A percentile compares a stretch with the other conserved stretches of the same genome.
phyloP scores from a whole-genome alignment of 495 filamentous ascomycete genomes.

The Emericellopsis terricola region DNA sequence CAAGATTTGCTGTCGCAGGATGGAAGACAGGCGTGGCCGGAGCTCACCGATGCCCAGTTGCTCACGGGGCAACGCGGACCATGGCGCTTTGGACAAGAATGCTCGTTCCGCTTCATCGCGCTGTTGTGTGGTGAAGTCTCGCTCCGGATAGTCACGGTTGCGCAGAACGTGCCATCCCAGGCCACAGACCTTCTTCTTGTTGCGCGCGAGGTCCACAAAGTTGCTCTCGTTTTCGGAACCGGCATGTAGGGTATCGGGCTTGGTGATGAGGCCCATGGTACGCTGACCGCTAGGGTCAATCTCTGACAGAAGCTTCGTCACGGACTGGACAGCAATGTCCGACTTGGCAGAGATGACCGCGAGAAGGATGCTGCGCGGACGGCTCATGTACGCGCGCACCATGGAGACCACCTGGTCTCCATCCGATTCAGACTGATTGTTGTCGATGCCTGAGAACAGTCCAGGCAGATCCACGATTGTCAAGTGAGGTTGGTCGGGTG shows the following conservation, averaged over 20 bases:
- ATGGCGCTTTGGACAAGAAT: constrained; percentile 27
- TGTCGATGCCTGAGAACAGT: constrained; percentile 35
- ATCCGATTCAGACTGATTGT: constrained; percentile 26
- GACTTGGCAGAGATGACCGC: constrained; percentile 48
- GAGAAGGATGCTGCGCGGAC: constrained; percentile 41
- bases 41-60: constrained; percentile 30
- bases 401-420: constrained; percentile 32
- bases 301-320: constrained; percentile 53
- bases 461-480: constrained; percentile 57
- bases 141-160: constrained; percentile 25
- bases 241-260: constrained; percentile 46
- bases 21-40: constrained; percentile 30
- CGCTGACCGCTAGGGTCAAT: constrained; percentile 57
- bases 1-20: constrained; percentile 38
- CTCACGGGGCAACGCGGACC: constrained; percentile 13
- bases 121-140: constrained; percentile 9
- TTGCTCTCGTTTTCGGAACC: constrained; percentile 28
- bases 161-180: constrained; percentile 59
- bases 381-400: constrained; percentile 41
- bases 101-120: constrained; percentile 19
- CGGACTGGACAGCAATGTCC: constrained; percentile 41
- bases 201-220: constrained; percentile 37
- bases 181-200: constrained; percentile 40
- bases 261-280: constrained; percentile 74
- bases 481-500: constrained; percentile 43